Evolutionary conservation across 768 basidiomycete species (phyloP).

Genomic region (Tylopilus sp.): DNA sequence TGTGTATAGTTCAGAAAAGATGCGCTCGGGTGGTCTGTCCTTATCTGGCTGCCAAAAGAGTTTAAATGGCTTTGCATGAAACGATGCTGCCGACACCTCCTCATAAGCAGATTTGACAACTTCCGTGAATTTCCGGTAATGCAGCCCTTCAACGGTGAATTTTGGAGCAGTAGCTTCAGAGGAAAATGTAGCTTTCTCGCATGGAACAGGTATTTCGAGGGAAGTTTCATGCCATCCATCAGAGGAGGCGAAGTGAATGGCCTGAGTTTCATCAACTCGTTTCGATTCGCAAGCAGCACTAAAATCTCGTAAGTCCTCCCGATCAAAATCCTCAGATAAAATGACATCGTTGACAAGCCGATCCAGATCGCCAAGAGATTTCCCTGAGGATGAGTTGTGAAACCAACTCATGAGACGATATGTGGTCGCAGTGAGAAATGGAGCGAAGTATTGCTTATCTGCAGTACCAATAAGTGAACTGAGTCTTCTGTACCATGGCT

Average conservation of each 20-base stretch:
- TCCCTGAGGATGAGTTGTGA: not conserved
- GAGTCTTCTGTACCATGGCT: not conserved
- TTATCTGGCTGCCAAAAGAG: no score
- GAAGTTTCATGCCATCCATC: not conserved
- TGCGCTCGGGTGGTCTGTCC: not conserved
- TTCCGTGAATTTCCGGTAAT: no score
- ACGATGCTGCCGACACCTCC: conserved; percentile 7
- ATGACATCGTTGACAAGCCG: not conserved
- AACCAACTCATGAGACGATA: not conserved
- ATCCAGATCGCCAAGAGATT: not conserved
- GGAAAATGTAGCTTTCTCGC: not conserved
- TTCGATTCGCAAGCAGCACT: no score
- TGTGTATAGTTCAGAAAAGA: not conserved
- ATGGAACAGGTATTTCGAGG: not conserved
- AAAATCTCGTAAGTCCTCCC: no score
- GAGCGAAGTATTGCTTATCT: not conserved
- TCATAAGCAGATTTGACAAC: conserved; percentile 25
- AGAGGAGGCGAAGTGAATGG: not conserved
- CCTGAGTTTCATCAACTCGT: no score
- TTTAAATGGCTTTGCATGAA: conserved; percentile 18
- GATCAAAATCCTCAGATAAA: no score
- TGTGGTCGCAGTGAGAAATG: not conserved
- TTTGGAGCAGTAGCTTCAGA: not conserved
- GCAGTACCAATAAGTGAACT: not conserved
- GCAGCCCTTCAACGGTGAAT: conserved; percentile 20